Evolutionary conservation across 1,284 basidiomycete species (phyloP).

Genomic region (Xerocomus minutiporus): DNA sequence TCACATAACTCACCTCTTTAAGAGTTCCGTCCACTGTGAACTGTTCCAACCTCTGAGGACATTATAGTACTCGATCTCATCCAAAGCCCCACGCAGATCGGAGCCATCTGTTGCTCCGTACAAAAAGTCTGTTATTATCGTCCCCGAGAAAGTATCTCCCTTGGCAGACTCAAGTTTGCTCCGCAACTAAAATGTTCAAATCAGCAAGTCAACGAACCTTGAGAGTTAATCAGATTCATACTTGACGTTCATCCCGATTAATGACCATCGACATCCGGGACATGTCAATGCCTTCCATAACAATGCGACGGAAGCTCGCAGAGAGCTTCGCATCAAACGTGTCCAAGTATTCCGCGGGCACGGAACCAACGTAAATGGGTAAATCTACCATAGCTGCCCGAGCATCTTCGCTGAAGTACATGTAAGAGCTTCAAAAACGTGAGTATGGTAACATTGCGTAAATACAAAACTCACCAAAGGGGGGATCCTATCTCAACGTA

Average conservation of each 20-base stretch:
- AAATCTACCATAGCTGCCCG: conserved; percentile 75
- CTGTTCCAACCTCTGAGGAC: conserved; percentile 68
- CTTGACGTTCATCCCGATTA: conserved; percentile 83
- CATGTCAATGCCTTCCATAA: conserved; percentile 84
- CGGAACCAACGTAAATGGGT: conserved; percentile 77
- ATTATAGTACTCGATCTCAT: conserved; percentile 76
- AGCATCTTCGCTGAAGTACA: conserved; percentile 79
- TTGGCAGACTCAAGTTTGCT: conserved; percentile 73
- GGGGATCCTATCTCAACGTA: conserved; percentile 92
- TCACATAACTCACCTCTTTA: conserved; percentile 60
- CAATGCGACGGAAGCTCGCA: conserved; percentile 69
- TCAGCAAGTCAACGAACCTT: conserved; percentile 3
- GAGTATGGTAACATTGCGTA: conserved; percentile 20
- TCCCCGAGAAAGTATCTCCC: conserved; percentile 69
- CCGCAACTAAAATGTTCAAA: conserved; percentile 47
- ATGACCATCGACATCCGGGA: conserved; percentile 86
- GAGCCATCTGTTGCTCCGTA: conserved; percentile 85
- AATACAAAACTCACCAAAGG: conserved; percentile 52
- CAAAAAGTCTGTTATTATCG: conserved; percentile 82
- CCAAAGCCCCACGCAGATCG: conserved; percentile 69
- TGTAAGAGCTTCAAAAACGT: conserved; percentile 57
- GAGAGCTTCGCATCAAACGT: conserved; percentile 69
- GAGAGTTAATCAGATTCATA: conserved; percentile 27
- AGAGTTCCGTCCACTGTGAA: conserved; percentile 75
- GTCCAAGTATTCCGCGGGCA: conserved; percentile 78